Evolutionary conservation across 331 rosid species (phyloP), one percentile per base, ranked within the genome.

Genomic region (Spiraea crenata): DNA sequence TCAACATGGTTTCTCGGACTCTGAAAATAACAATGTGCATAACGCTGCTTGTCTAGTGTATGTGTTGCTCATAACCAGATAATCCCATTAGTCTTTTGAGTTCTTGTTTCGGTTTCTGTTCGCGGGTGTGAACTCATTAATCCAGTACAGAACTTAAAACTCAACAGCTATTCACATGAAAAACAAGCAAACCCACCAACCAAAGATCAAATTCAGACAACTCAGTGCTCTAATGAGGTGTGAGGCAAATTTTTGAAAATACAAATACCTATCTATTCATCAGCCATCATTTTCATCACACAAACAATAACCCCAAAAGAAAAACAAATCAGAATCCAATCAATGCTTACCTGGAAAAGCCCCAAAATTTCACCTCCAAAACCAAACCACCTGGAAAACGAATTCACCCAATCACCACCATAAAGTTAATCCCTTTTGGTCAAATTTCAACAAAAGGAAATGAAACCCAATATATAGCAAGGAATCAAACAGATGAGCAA

Each of bases 321-420:
- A 25, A 25, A 25, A 25, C 31, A 25, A 0, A 25, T 25, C 31
- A 25, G 31, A 25, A 25, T 25, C 31, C 31, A 25, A 25, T 25
- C 31, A 25, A 25, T 25, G 31, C 31, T 25, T 25, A 25, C 31
- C 31, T 25, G 31, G 31, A 25, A 25, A 51, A 61, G 65, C 51
- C 51, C 69, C 71, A 12, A 63, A 67, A 41, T 25, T 59, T 19
- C 68, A 60, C 46, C 68, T 55, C 65, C 73, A 70, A 64, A 69
- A 76, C 34, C 63, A 52, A 69, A 16, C 35, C 42, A 69, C 61
- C 77, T 63, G 45, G 54, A 67, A 77, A 70, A 11, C 20, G 44
- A 59, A 57, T 14, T 25, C 4, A 48, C 60, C 31, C 31, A 25
- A 25, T 25, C 57, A 20, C 9, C 2, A 34, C 4, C 13, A 48